Evolutionary conservation across 371 early-diverging fungal species (phyloP).

Genomic region (Rhizopus microsporus): DNA sequence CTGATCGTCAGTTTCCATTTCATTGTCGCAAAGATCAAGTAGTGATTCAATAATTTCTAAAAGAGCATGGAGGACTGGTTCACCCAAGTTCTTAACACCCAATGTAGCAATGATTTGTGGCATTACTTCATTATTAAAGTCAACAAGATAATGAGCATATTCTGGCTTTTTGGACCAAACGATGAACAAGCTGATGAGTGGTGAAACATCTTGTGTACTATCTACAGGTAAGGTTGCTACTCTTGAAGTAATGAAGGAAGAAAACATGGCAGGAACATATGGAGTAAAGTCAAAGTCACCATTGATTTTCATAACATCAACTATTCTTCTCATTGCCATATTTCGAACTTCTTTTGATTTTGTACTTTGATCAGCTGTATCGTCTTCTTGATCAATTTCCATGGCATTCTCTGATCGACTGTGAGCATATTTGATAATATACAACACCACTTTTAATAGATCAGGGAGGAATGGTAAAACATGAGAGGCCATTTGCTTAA

Average conservation of each 20-base stretch:
- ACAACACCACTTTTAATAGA: constrained; percentile 68
- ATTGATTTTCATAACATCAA: constrained; percentile 73
- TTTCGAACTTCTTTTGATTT: constrained; percentile 65
- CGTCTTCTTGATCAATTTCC: constrained; percentile 35
- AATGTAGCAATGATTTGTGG: constrained; percentile 70
- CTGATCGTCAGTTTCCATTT: constrained; percentile 42
- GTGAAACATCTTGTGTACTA: constrained; percentile 82
- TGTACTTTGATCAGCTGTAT: constrained; percentile 33
- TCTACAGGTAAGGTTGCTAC: constrained; percentile 74
- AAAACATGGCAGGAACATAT: constrained; percentile 75
- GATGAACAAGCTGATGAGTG: constrained; percentile 74
- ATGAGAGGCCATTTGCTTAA: constrained; percentile 79
- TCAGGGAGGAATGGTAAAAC: constrained; percentile 70
- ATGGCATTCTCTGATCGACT: constrained; percentile 31
- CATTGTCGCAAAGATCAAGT: constrained; percentile 55
- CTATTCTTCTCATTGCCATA: constrained; percentile 72
- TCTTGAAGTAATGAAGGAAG: constrained; percentile 67
- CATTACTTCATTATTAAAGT: constrained; percentile 63
- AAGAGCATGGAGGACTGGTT: constrained; percentile 66
- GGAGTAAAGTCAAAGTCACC: constrained; percentile 72
- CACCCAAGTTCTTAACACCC: constrained; percentile 75
- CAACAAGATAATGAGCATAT: constrained; percentile 68
- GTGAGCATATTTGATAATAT: constrained; percentile 64
- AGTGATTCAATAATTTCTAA: constrained; percentile 79
- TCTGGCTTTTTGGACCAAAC: constrained; percentile 71